phyloP scores from a whole-genome alignment of 2,329 filamentous ascomycete genomes.

The Fusarium mangiferae region DNA sequence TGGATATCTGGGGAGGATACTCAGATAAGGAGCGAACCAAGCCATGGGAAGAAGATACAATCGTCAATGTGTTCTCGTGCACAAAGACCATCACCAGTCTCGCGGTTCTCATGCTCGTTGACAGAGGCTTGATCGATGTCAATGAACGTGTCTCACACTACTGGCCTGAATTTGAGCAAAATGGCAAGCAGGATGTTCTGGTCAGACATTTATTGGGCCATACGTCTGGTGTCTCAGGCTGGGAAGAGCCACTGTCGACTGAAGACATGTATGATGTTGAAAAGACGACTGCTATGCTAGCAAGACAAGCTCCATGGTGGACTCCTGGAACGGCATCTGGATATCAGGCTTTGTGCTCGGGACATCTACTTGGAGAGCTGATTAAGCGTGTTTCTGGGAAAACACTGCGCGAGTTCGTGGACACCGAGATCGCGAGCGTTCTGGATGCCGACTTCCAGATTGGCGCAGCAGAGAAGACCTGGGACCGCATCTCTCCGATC shows the following conservation, averaged over 20 bases:
- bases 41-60: neutral
- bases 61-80: constrained; percentile 21
- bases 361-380: neutral
- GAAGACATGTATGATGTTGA: constrained; percentile 1
- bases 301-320: neutral
- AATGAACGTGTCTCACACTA: constrained; percentile 9
- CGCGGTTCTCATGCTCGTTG: constrained; percentile 14
- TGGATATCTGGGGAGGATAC: constrained; percentile 1
- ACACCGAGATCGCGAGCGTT: neutral
- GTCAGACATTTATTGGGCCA: constrained; percentile 6
- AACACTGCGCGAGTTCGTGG: neutral
- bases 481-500: neutral
- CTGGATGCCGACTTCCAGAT: neutral
- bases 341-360: neutral
- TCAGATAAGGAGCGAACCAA: neutral
- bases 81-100: constrained; percentile 31
- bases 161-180: constrained; percentile 27
- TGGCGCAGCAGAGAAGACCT: neutral
- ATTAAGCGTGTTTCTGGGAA: neutral
- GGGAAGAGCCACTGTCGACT: neutral
- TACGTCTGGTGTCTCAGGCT: constrained; percentile 9
- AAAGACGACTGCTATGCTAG: neutral
- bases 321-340: neutral
- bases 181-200: constrained; percentile 20
- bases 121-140: constrained; percentile 3